Evolutionary conservation across 2,329 filamentous ascomycete genomes (phyloP), one percentile per base, ranked within the genome.

Genomic region (Curvularia sp.): DNA sequence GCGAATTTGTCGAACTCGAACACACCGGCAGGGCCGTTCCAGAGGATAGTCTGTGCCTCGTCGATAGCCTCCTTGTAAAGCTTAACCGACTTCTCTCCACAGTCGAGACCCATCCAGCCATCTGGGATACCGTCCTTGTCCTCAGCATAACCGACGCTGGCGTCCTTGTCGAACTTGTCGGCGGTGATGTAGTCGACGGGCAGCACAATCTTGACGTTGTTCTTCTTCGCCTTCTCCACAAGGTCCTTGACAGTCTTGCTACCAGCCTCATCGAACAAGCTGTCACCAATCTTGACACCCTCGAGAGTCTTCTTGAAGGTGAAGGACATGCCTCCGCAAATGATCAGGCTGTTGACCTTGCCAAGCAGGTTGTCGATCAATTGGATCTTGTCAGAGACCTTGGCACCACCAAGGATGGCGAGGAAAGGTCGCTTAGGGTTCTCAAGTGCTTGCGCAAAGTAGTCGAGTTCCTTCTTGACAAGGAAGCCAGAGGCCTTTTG

Each of bases 231-330:
- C 88, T 98, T 99, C 82, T 94, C 89, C 64, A 97, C 86, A 65
- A 99, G 87, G 72, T 91, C 84, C 62, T 85, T 88, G 59, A 98
- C 94, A 42, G 91, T 97, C 88, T 97, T 92, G 84, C 90, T 86
- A 70, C 95, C 95, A 52, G 89, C 89, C 84, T 97, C 92, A 73
- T 99, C 95, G 78, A 96, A 99, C 73, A 99, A 86, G 52, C 84
- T 95, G 83, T 88, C 88, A 62, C 95, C 95, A 68, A 99, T 99
- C 80, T 89, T 86, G 75, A 98, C 89, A 77, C 86, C 85, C 82
- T 97, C 87, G 57, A 98, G 86, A n/a, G 92, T 94, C 88, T 99
- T 99, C 87, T 98, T 98, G 88, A 99, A 99, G 72, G 95, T 99
- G 84, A 98, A 99, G 64, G 95, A 93, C 95, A 99, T 99, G 73